Conservation (phyloP, 2,329 filamentous ascomycete genomes). For the Pseudopithomyces maydicus region DNA sequence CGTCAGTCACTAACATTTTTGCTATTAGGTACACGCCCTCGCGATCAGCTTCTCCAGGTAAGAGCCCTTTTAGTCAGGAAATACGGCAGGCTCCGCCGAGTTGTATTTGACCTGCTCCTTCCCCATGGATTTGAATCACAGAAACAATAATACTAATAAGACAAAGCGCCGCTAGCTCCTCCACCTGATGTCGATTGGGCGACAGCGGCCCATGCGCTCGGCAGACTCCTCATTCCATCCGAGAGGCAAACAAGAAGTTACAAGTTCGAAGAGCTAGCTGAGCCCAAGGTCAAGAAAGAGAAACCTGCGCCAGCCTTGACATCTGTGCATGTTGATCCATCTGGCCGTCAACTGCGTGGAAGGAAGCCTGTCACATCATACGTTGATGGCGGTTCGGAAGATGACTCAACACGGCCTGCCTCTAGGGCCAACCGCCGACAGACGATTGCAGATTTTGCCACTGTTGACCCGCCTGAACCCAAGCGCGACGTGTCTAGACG, state of each 20-base stretch:
- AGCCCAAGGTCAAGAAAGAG: constrained; percentile 64
- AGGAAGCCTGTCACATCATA: constrained; percentile 63
- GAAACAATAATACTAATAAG: constrained; percentile 20
- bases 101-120: neutral
- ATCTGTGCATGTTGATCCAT: constrained; percentile 50
- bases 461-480: constrained; percentile 24
- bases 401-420: constrained; percentile 30
- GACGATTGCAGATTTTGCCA: constrained; percentile 47
- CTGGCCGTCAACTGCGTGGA: constrained; percentile 69
- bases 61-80: neutral
- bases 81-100: neutral
- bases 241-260: constrained; percentile 77
- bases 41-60: neutral
- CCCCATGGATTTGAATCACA: neutral
- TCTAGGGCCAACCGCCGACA: constrained; percentile 39
- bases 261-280: constrained; percentile 75
- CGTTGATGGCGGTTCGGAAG: constrained; percentile 55
- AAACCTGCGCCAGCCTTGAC: constrained; percentile 43
- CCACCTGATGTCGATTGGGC: constrained; percentile 86
- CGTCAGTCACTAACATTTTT: constrained; percentile 12
- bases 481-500: constrained; percentile 42
- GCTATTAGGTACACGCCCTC: constrained; percentile 21
- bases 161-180: constrained; percentile 65
- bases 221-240: constrained; percentile 78
- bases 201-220: constrained; percentile 80